phyloP scores from a whole-genome alignment of 2,329 filamentous ascomycete genomes.

The Cercospora zeina region DNA sequence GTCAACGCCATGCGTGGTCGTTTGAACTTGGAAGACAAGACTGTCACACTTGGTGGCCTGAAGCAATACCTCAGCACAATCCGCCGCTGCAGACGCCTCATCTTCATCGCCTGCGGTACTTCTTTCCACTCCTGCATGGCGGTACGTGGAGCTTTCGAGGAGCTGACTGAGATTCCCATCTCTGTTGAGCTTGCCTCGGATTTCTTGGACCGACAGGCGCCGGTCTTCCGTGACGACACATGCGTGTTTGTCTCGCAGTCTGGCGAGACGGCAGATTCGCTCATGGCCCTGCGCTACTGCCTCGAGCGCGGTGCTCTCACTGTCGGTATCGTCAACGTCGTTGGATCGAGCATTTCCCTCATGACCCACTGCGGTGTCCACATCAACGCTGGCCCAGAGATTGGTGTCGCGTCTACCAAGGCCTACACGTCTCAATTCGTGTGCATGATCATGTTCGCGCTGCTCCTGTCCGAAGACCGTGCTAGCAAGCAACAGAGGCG shows the following conservation, averaged over 20 bases:
- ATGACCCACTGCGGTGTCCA: conserved; percentile 99
- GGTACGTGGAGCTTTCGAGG: conserved; percentile 95
- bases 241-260: conserved; percentile 99
- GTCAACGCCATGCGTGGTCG: conserved; percentile 99
- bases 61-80: conserved; percentile 96
- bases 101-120: conserved; percentile 98
- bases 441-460: conserved; percentile 99
- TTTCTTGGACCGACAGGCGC: conserved; percentile 93
- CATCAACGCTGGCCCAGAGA: conserved; percentile 97
- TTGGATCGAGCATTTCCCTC: conserved; percentile 96
- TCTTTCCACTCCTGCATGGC: conserved; percentile 99
- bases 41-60: conserved; percentile 90
- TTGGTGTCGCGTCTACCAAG: conserved; percentile 98
- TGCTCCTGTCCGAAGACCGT: conserved; percentile 94
- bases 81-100: conserved; percentile 92
- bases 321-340: conserved; percentile 97
- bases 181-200: conserved; percentile 95
- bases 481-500: conserved; percentile 90
- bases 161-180: conserved; percentile 96
- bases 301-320: conserved; percentile 95
- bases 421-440: conserved; percentile 99
- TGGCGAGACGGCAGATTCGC: conserved; percentile 94
- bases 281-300: conserved; percentile 97
- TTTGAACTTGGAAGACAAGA: conserved; percentile 89
- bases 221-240: conserved; percentile 98